Evolutionary conservation across 1,284 basidiomycete species (phyloP).

Genomic region (Ceratobasidium papillatum): DNA sequence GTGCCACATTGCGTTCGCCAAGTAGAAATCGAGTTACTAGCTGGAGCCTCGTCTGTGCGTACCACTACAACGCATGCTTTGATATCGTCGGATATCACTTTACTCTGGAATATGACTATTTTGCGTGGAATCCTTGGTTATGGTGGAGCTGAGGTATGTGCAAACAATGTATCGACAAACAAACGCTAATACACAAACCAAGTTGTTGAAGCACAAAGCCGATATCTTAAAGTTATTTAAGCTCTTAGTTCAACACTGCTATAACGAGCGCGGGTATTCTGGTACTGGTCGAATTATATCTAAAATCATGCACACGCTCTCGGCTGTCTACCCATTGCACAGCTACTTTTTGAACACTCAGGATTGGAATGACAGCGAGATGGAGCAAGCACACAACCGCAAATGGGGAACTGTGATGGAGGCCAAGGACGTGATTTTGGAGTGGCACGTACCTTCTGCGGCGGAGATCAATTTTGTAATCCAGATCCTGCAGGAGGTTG

Average conservation of each 20-base stretch:
- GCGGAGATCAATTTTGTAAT: constrained; percentile 86
- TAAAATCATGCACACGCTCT: constrained; percentile 79
- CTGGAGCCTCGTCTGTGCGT: constrained; percentile 90
- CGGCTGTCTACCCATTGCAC: constrained; percentile 82
- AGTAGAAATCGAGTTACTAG: constrained; percentile 85
- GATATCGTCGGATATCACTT: constrained; percentile 86
- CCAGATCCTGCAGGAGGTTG: constrained; percentile 77
- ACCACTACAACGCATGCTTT: constrained; percentile 84
- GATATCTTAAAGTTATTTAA: constrained; percentile 74
- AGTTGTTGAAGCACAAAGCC: constrained; percentile 77
- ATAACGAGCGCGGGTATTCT: constrained; percentile 90
- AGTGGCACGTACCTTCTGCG: constrained; percentile 86
- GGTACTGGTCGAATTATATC: constrained; percentile 83
- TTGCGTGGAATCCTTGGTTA: constrained; percentile 81
- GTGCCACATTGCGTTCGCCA: constrained; percentile 82
- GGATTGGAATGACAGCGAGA: constrained; percentile 82
- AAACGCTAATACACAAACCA: constrained; percentile 38
- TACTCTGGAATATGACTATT: constrained; percentile 92
- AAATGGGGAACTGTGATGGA: constrained; percentile 88
- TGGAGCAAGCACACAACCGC: constrained; percentile 74
- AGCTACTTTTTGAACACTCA: constrained; percentile 84
- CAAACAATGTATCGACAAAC: constrained; percentile 1
- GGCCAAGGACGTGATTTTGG: constrained; percentile 79
- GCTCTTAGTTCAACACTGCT: constrained; percentile 79
- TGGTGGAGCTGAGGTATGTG: constrained; percentile 67